phyloP scores from a whole-genome alignment of 768 basidiomycete species.

The Collybia mongolica region DNA sequence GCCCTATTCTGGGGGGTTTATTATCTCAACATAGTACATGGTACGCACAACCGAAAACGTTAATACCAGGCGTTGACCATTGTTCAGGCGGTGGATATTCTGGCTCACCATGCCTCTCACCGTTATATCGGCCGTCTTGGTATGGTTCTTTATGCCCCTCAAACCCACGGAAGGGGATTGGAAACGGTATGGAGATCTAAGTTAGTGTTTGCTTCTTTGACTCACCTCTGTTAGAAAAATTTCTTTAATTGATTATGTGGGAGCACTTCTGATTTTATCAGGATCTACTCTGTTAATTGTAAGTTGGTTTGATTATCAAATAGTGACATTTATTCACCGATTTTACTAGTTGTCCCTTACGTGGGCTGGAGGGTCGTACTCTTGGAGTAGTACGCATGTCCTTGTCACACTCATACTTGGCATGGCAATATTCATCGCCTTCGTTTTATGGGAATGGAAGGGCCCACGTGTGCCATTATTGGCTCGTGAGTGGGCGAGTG shows the following conservation, averaged over 20 bases:
- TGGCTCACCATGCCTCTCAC: constrained; percentile 52
- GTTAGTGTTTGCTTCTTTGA: background rate
- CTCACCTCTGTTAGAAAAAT: constrained; percentile 36
- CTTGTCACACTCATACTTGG: constrained; percentile 44
- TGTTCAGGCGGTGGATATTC: constrained; percentile 46
- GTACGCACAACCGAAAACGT: constrained; percentile 17
- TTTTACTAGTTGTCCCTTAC: constrained; percentile 14
- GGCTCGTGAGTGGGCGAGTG: constrained; percentile 34
- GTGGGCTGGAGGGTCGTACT: constrained; percentile 52
- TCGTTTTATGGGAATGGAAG: constrained; percentile 56
- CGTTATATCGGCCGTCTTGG: constrained; percentile 37
- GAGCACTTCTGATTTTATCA: constrained; percentile 42
- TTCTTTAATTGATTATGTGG: constrained; percentile 47
- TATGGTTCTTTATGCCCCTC: constrained; percentile 51
- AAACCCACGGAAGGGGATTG: constrained; percentile 49
- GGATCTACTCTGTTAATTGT: constrained; percentile 52
- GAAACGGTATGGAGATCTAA: constrained; percentile 22
- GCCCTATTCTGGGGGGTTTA: constrained; percentile 52
- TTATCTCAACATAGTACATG: constrained; percentile 46
- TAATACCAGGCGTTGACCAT: background rate
- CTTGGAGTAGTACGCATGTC: constrained; percentile 53
- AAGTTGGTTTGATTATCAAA: constrained; percentile 2
- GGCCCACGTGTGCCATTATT: constrained; percentile 52
- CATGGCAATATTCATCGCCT: constrained; percentile 33
- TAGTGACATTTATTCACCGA: background rate